A percentile compares a stretch with the other conserved stretches of the same genome.
These are phyloP conservation scores for Suillus subluteus DNA, from an alignment of 768 basidiomycete genomes.

Conservation along the genomic window DNA sequence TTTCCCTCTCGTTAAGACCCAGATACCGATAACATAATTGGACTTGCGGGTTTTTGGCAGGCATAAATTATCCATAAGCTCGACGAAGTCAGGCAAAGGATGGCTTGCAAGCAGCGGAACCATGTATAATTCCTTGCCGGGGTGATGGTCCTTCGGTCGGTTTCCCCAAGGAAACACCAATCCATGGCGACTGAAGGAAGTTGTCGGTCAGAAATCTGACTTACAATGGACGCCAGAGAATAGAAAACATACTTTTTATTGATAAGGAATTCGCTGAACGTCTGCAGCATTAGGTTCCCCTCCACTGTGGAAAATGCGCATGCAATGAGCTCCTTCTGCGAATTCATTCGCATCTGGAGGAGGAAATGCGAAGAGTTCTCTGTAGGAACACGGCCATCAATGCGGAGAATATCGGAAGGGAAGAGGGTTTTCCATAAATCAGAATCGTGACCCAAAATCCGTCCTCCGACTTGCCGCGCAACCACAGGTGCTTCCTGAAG, in stretches of 20 bases:
- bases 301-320: slow-evolving; percentile 68
- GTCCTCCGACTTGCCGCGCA: slow-evolving; percentile 83
- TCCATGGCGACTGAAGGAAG: slow-evolving; percentile 70
- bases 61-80: slow-evolving; percentile 75
- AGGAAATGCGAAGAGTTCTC: slow-evolving; percentile 80
- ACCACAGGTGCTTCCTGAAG: slow-evolving; percentile 67
- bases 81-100: slow-evolving; percentile 82
- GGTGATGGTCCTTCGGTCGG: slow-evolving; percentile 69
- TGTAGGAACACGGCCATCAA: slow-evolving; percentile 84
- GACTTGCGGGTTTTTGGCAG: slow-evolving; percentile 65
- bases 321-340: slow-evolving; percentile 77
- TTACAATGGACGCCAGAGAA: slow-evolving; percentile 14
- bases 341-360: slow-evolving; percentile 75
- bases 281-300: slow-evolving; percentile 53
- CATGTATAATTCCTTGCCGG: slow-evolving; percentile 87
- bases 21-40: slow-evolving; percentile 79
- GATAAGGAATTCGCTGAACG: slow-evolving; percentile 67
- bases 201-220: slow-evolving; percentile 15
- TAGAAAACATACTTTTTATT: slow-evolving; percentile 64
- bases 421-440: slow-evolving; percentile 78
- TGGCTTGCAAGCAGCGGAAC: slow-evolving; percentile 71
- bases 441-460: slow-evolving; percentile 56
- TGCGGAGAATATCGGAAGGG: slow-evolving; percentile 67
- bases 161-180: slow-evolving; percentile 86
- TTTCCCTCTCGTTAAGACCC: slow-evolving; percentile 84